Conservation (phyloP, 768 basidiomycete genomes). For the Melanogaster broomeanus region DNA sequence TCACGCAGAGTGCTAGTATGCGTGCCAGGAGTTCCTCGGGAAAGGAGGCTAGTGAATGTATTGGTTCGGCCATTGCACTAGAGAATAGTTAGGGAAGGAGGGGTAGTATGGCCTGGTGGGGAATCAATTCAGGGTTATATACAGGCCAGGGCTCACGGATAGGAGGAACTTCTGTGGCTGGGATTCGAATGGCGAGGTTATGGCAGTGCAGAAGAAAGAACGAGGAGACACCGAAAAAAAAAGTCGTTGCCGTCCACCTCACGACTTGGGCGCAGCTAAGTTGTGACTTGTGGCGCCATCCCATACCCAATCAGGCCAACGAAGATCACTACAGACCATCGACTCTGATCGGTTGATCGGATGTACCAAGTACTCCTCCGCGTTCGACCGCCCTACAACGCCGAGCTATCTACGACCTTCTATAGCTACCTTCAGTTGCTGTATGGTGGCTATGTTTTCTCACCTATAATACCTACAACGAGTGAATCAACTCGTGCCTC, state of each 20-base stretch:
- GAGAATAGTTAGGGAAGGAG: slow-evolving; percentile 6
- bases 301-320: slow-evolving; percentile 13
- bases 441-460: too few relatives aligned
- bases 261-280: not conserved
- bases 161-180: not conserved
- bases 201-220: not conserved
- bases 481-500: too few relatives aligned
- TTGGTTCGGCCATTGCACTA: not conserved
- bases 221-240: not conserved
- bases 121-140: slow-evolving; percentile 6
- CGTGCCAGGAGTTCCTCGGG: slow-evolving; percentile 50
- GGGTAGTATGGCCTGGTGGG: not conserved
- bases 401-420: too few relatives aligned
- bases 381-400: too few relatives aligned
- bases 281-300: too few relatives aligned
- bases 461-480: too few relatives aligned
- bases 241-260: not conserved
- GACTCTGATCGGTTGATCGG: too few relatives aligned
- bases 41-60: slow-evolving; percentile 27
- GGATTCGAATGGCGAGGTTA: not conserved
- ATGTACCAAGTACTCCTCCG: too few relatives aligned
- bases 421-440: too few relatives aligned
- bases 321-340: not conserved
- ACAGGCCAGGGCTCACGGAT: not conserved
- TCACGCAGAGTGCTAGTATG: slow-evolving; percentile 39